Evolutionary conservation across 177 flowering plant genomes (phyloP).

Genomic region (Vitis hybrid): DNA sequence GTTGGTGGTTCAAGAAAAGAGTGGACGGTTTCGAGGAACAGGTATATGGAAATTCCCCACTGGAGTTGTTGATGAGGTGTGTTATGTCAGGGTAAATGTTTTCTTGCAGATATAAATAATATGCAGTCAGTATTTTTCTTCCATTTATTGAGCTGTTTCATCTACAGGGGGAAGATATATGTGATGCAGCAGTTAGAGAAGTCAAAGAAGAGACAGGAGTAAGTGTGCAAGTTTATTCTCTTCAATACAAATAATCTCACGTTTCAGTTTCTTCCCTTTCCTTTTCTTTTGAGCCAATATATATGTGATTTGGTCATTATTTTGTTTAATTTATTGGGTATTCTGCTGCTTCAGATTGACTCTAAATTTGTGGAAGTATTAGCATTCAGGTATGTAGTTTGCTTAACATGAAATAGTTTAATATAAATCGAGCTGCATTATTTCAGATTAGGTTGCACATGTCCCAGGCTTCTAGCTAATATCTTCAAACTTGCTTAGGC

Average conservation of each 20-base stretch:
- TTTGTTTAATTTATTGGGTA: neutral
- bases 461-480: neutral
- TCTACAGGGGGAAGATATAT: slow-evolving; percentile 49
- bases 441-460: neutral
- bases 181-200: slow-evolving; percentile 43
- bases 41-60: slow-evolving; percentile 63
- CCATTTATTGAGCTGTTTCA: neutral
- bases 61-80: slow-evolving; percentile 50
- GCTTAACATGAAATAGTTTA: neutral
- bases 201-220: slow-evolving; percentile 61
- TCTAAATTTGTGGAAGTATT: slow-evolving; percentile 48
- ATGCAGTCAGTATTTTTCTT: neutral
- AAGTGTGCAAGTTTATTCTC: slow-evolving; percentile 9
- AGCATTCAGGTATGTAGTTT: slow-evolving; percentile 42
- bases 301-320: neutral
- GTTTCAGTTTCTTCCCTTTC: neutral
- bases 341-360: slow-evolving; percentile 35
- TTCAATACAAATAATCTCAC: neutral
- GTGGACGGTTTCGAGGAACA: slow-evolving; percentile 29
- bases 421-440: neutral
- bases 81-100: slow-evolving; percentile 2
- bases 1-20: slow-evolving; percentile 51
- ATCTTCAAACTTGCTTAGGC: neutral
- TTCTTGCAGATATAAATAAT: neutral
- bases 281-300: too few species aligned